Base-by-base conservation (phyloP, 768 basidiomycete genomes). In the Suillus ampliporus region DNA sequence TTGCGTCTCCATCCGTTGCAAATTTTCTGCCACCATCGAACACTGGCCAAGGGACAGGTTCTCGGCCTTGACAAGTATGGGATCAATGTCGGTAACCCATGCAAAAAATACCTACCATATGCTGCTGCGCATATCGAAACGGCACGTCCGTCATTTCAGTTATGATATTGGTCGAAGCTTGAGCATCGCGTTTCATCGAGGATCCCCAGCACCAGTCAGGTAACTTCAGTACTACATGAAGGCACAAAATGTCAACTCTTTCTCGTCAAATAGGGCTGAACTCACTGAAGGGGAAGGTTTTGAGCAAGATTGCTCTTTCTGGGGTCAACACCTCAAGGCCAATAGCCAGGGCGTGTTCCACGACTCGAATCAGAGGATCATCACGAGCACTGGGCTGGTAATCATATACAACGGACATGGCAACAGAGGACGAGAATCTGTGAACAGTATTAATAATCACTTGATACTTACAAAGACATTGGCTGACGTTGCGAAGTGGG, bases 1-100 rank as follows among this genome's bases (percentile, higher is more conserved):
- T 5, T 60, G 21, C n/a, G 57, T 28, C 21, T 65, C 43, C 65
- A 72, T 69, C 1, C 65, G 65, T 15, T 40, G 37, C 13, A 69
- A 52, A 35, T 61, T 63, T 2, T 69, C 58, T 1, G 54, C 41
- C 17, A 67, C 60, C 65, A 69, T 67, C 0, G 58, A 59, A 17
- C 9, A 21, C 44, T 15, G 62, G 15, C 21, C 38, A 2, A 10
- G 38, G 26, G n/a, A n/a, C n/a, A 52, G 54, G 34, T n/a, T 21
- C 11, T 41, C 35, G n/a, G 5, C n/a, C 51, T 52, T 13, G 13
- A 7, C 11, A 6, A 14, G 11, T 5, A 35, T 6, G 1, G 0
- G 3, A 21, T 35, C 31, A 34, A 52, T 1, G 11, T 14, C n/a
- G 6, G 9, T 11, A n/a, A 19, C n/a, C n/a, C n/a, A n/a, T n/a